Base-by-base conservation (phyloP, 768 basidiomycete species). In the Infundibulicybe gibba region DNA sequence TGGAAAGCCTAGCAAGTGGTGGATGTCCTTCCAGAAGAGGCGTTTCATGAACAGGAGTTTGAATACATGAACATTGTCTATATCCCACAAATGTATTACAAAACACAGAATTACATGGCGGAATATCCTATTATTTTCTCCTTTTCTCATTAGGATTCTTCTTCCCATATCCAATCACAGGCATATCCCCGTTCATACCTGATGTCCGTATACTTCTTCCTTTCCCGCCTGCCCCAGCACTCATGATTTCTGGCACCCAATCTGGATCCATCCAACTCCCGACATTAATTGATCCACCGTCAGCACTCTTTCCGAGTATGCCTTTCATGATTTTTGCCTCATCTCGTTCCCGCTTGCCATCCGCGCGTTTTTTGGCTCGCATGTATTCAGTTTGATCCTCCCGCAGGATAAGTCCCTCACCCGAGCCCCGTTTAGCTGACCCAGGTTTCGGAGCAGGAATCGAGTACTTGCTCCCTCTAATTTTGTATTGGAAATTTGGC, bases 1-100 rank as follows among this genome's bases (percentile, higher is more conserved):
- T 3, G 87, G 87, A 48, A 94, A 90, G 64, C 94, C 97, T 5
- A 97, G 89, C 76, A 99, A 99, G 67, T 99, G 97, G 97, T 99
- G 97, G 97, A 95, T 97, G 92, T 89, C 90, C 16, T 99, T 98
- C 83, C 93, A 94, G 68, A 97, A 97, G 80, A 80, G 94, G 61
- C 81, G 90, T 19, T 93, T 93, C 80, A 93, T 93, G 90, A 90
- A 91, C 70, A 84, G 90, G 62, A 91, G 89, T 65, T 65, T 92
- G 63, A 85, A 82, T 49, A 77, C 79, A 60, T 87, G 74, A 68
- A 52, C 30, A 32, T 15, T 37, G 38, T 32, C 45, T 48, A 41
- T 40, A 41, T 40, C 40, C 47, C 25, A 40, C 35, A 41, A 48
- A 30, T 60, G 39, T 45, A 44, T 44, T 54, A 19, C 32, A 48